Base-by-base conservation (phyloP, 495 filamentous ascomycete species). In the Penicillium longicatenatum region DNA sequence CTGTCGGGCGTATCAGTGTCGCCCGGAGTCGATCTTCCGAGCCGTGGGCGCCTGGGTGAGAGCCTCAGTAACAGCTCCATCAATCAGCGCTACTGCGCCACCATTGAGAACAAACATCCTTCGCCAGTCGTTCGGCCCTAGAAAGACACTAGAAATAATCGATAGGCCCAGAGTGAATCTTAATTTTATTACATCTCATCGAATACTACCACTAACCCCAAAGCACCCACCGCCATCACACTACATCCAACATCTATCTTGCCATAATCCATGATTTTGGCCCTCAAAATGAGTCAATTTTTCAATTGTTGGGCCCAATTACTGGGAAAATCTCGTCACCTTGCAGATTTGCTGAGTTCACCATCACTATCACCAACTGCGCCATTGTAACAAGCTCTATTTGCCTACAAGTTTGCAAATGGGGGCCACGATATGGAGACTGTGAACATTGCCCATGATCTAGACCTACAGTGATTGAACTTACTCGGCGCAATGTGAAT, bases 311-410 rank as follows among this genome's bases (percentile, higher is more conserved):
- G 29, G 44, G 33, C 6, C 21, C 39, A 16, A 41, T 20, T 37
- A 16, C 48, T 19, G 44, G 35, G 30, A 37, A 10, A 58, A 51
- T 39, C 56, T 64, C 37, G 54, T 62, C 51, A 58, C 55, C 35
- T 37, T 59, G 61, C 64, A 67, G 47, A 41, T 37, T 44, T 57
- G 20, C 54, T 61, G 31, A 50, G 1, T 31, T 26, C 30, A 41
- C 37, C 59, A 57, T 56, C 61, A 60, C 62, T 71, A 70, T 75
- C 70, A 73, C 68, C 73, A 76, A 76, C 71, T 72, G 73, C 67
- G 65, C 68, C 63, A 59, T 35, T 50, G 37, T 29, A 46, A 2
- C 16, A 35, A 46, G 50, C 44, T 39, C 31, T 20, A 46, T 48
- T 24, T 19, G 26, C 21, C 44, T 48, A 35, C 31, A 20, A 20